Conservation (phyloP, 2,329 filamentous ascomycete species). For the Arthrinium puccinioides region DNA sequence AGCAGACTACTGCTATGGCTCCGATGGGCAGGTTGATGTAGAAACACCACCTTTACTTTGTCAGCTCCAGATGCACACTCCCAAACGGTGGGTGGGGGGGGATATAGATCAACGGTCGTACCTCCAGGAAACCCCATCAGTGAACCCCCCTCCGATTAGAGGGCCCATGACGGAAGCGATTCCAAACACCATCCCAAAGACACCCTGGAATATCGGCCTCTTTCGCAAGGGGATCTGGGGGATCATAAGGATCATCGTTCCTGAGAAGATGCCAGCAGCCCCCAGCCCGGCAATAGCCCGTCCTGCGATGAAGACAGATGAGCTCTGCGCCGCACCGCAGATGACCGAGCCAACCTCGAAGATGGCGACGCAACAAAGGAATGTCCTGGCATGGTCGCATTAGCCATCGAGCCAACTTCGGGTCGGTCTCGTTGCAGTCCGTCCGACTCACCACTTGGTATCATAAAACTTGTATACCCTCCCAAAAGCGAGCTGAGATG, state of each 20-base stretch:
- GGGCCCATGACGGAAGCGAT: conserved; percentile 46
- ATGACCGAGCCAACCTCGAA: conserved; percentile 46
- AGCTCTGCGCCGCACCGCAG: conserved; percentile 47
- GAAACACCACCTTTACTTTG: conserved; percentile 38
- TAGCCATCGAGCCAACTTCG: not conserved
- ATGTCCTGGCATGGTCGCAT: conserved; percentile 23
- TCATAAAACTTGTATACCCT: conserved; percentile 48
- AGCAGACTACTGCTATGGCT: conserved; percentile 38
- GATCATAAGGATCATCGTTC: conserved; percentile 49
- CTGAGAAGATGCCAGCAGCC: conserved; percentile 50
- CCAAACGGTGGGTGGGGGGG: conserved; percentile 7
- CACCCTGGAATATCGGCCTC: conserved; percentile 49
- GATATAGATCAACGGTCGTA: conserved; percentile 9
- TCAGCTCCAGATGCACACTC: not conserved
- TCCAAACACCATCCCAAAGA: conserved; percentile 50
- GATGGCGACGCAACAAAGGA: conserved; percentile 38
- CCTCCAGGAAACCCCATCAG: conserved; percentile 40
- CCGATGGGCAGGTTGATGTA: conserved; percentile 53
- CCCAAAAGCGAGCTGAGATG: conserved; percentile 46
- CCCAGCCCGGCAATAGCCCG: conserved; percentile 50
- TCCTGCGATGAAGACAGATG: conserved; percentile 46
- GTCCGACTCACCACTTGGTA: conserved; percentile 36
- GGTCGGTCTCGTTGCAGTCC: no score
- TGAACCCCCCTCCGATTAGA: conserved; percentile 46
- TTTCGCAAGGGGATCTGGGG: conserved; percentile 53